Base-by-base conservation (phyloP, 2,329 filamentous ascomycete species). In the Ustulina deusta region DNA sequence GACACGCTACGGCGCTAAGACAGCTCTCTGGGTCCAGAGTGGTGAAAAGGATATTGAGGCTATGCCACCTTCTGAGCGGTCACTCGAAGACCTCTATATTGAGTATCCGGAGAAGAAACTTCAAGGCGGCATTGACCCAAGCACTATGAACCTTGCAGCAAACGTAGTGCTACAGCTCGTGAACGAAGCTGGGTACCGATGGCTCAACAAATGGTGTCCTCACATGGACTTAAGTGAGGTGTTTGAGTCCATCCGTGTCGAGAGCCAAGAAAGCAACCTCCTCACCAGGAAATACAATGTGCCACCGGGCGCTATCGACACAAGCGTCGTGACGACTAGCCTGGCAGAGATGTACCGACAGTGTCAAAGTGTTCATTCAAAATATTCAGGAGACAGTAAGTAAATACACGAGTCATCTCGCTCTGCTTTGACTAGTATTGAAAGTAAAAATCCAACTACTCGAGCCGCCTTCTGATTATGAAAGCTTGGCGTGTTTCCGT, bases 131-230 rank as follows among this genome's bases (percentile, higher is more conserved):
- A 40, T 73, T n/a, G 46, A 67, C 1, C 36, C 58, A 13, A 38
- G 27, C 25, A 60, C 69, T 0, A 25, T 73, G 15, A 27, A 55
- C 3, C 40, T 67, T 20, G 65, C 65, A 7, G 70, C 54, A 9
- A 20, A 64, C 0, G 40, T 61, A 1, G 17, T 73, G 0, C 32
- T 71, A 2, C 69, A 72, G 10, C 38, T 74, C n/a, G 60, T 68
- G 2, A 44, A 69, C 29, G 70, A 75, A 11, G 73, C 70, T 15
- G 61, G 46, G 6, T 32, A 66, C 34, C 27, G 66, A 46, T 77
- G 75, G 74, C 17, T 74, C 9, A 29, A 56, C 0, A 68, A 58
- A 38, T 75, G 72, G 70, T 73, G 66, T 48, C 72, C 73, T 34
- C 2, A 46, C 27, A 68, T 71, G 62, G 42, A 68, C 6, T 56